Evolutionary conservation across 495 filamentous ascomycete species (phyloP), one percentile per base, ranked within the genome.

Genomic region (Penicillium cinerascens): DNA sequence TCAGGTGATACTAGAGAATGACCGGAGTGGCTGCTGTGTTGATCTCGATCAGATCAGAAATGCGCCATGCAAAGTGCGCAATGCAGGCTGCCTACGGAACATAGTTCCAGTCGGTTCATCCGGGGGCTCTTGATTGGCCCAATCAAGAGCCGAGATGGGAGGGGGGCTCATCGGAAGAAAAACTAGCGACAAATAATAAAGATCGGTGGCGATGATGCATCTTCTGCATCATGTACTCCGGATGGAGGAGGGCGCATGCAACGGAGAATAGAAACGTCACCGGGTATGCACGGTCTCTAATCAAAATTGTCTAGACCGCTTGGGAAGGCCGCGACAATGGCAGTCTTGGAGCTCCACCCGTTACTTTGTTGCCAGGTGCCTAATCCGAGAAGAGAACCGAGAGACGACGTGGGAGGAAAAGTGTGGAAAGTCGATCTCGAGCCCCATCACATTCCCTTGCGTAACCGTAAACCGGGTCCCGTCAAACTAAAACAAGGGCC

Each of bases 151-250:
- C 47, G 33, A 44, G 27, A 25, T 23, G 45, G 29, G 29, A 18
- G 41, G 35, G 41, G 44, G 38, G 36, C 20, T 52, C 47, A 62
- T 65, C 55, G 61, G 59, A 58, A 54, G 38, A 36, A 37, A 59
- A 54, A 36, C 38, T 36, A 46, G 16, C 35, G n/a, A 55, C 17
- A n/a, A 37, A 33, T 21, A 33, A 35, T 11, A 42, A 16, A 51
- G 58, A 60, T 55, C 42, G 52, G 61, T 54, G 61, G 62, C 59
- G 49, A 65, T 62, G 59, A 65, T 63, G 62, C 63, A 61, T 58
- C 56, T 55, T 45, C 54, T 63, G 63, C 60, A 64, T 66, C 60
- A 66, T 66, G 63, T 64, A 66, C 56, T 66, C 60, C 63, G 56
- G 62, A 57, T 58, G 45, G 51, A 42, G 22, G 56, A 60, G 29